Base-by-base conservation (phyloP, 1,284 basidiomycete species). In the Boletus sp. region DNA sequence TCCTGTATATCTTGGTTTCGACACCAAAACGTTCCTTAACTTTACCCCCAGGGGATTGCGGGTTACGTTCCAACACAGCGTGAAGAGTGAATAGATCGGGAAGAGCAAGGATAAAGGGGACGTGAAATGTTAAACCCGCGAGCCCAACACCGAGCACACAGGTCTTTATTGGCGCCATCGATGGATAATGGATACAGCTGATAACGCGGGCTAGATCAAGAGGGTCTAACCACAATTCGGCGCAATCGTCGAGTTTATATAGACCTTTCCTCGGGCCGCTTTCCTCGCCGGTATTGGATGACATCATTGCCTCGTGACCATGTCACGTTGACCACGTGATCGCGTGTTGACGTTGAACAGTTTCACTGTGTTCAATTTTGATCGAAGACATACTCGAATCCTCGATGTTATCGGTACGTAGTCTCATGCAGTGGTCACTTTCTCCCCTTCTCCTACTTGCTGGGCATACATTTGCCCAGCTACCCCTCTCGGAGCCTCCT, bases 71-170 rank as follows among this genome's bases (percentile, higher is more conserved):
- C 43, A 84, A 77, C 31, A 94, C 88, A 8, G 88, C 82, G 65
- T 86, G 80, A 24, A 94, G 81, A 8, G 75, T 80, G 78, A 92
- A 94, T 54, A 86, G 73, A 36, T 89, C 78, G 0, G 90, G 86
- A n/a, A 91, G 79, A 4, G 88, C 84, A 51, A 87, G 81, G 59
- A 94, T 76, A 73, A 92, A 89, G 0, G 92, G 92, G 60, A 86
- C 70, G 70, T 94, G 92, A 74, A 94, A 92, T 16, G 87, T 88
- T 51, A 88, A 75, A 29, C 87, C 86, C 24, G 86, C 81, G 60
- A 92, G 83, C 48, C 91, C 91, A 45, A 89, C 85, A 35, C 90
- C 91, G 20, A 92, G 78, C 13, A 91, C 83, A 60, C 88, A 85
- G 41, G 86, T 85, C 55, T 81, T 82, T 67, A 92, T 86, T 29